Evolutionary conservation across 2,329 filamentous ascomycete genomes (phyloP).

Genomic region (Arthroderma sp.): DNA sequence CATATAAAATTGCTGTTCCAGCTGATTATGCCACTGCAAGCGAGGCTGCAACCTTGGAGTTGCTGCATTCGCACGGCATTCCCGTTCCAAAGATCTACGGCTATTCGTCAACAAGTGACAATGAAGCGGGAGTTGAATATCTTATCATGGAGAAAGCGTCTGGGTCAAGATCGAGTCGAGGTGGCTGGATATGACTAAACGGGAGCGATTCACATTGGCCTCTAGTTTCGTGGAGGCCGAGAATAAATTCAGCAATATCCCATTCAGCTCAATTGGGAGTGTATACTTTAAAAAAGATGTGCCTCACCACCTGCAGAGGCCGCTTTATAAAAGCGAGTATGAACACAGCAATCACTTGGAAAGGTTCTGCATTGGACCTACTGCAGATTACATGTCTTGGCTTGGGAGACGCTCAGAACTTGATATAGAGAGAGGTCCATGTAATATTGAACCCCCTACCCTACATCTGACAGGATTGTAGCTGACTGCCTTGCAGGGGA

Average conservation of each 20-base stretch:
- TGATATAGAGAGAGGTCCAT: conserved; percentile 6
- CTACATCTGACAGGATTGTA: not conserved
- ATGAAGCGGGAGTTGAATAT: conserved; percentile 28
- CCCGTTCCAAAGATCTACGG: conserved; percentile 25
- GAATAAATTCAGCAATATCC: conserved; percentile 7
- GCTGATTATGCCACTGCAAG: conserved; percentile 17
- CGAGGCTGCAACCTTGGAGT: conserved; percentile 24
- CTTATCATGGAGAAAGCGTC: conserved; percentile 27
- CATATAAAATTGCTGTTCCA: conserved; percentile 14
- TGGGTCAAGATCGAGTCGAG: conserved; percentile 18
- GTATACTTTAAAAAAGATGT: conserved; percentile 7
- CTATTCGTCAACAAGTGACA: conserved; percentile 22
- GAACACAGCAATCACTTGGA: conserved; percentile 9
- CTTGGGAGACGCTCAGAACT: conserved; percentile 7
- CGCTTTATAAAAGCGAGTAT: conserved; percentile 9
- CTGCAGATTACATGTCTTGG: conserved; percentile 11
- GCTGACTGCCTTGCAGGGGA: conserved; percentile 1
- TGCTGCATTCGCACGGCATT: conserved; percentile 19
- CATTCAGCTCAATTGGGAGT: conserved; percentile 7
- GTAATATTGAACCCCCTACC: not conserved
- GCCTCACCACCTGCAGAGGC: conserved; percentile 9
- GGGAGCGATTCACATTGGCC: conserved; percentile 9
- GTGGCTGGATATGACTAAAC: conserved; percentile 16
- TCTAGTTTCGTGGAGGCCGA: conserved; percentile 10
- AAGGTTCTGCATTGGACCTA: conserved; percentile 10